These are phyloP conservation scores for Alternaria gaisen DNA, from an alignment of 2,329 filamentous ascomycete species.

Conservation along the genomic window DNA sequence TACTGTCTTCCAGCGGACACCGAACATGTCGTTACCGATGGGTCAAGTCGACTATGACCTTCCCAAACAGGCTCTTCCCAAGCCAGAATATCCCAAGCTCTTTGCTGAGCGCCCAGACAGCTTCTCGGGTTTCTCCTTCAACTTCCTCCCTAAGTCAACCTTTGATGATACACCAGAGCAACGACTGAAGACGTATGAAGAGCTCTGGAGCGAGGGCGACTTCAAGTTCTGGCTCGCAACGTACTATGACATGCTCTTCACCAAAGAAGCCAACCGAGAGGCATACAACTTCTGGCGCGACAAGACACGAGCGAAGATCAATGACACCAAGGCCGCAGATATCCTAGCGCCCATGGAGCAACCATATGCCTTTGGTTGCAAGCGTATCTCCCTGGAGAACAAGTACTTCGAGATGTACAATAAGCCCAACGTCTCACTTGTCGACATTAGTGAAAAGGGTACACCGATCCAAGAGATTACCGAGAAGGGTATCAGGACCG, in stretches of 20 bases:
- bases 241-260: conserved; percentile 49
- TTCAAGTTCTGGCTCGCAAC: conserved; percentile 37
- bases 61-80: conserved; percentile 55
- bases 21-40: conserved; percentile 47
- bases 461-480: conserved; percentile 58
- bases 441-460: conserved; percentile 48
- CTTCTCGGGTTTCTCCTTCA: conserved; percentile 33
- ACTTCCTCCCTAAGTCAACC: conserved; percentile 27
- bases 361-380: conserved; percentile 32
- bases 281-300: conserved; percentile 57
- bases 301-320: conserved; percentile 50
- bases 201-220: conserved; percentile 30
- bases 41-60: conserved; percentile 23
- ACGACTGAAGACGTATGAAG: conserved; percentile 26
- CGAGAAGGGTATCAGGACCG: conserved; percentile 58
- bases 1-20: conserved; percentile 70
- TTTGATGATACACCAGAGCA: conserved; percentile 32
- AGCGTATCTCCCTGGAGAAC: conserved; percentile 34
- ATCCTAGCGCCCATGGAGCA: conserved; percentile 52
- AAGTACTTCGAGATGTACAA: conserved; percentile 53
- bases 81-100: conserved; percentile 38
- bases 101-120: conserved; percentile 12
- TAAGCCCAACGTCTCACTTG: conserved; percentile 58
- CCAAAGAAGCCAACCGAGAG: conserved; percentile 50
- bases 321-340: conserved; percentile 48